A percentile compares a stretch with the other conserved stretches of the same genome.
phyloP scores from a whole-genome alignment of 176 grass and related monocot species.

The Carex kokanica region DNA sequence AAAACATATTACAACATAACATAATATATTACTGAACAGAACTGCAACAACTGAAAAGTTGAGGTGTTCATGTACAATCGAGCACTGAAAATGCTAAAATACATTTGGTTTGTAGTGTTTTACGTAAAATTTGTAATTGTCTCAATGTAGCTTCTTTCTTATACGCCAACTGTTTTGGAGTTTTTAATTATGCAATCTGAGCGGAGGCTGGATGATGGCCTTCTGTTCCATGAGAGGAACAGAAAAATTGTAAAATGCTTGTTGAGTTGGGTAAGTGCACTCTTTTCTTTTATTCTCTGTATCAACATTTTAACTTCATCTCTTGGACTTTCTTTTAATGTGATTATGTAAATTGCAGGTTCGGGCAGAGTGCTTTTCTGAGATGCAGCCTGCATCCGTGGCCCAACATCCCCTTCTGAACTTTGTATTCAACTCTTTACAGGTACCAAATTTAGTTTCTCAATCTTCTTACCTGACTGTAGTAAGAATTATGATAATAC shows the following conservation, averaged over 20 bases:
- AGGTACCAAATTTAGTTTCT: slow-evolving; percentile 44
- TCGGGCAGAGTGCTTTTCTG: slow-evolving; percentile 71
- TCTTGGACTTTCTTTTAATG: not conserved
- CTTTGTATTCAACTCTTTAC: slow-evolving; percentile 87
- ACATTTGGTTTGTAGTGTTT: not conserved
- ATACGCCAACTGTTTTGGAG: slow-evolving; percentile 64
- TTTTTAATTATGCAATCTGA: slow-evolving; percentile 65
- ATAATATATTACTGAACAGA: not conserved
- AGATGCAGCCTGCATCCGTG: slow-evolving; percentile 40
- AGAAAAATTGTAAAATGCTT: slow-evolving; percentile 68
- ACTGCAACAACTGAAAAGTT: not conserved
- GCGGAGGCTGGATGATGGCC: slow-evolving; percentile 39
- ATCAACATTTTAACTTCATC: not conserved
- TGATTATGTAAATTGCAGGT: slow-evolving; percentile 43
- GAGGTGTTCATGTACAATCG: not conserved
- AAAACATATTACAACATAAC: not conserved
- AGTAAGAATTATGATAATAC: not conserved
- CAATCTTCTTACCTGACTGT: not conserved
- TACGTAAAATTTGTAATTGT: not conserved
- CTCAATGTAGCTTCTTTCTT: slow-evolving; percentile 54
- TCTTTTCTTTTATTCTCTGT: not conserved
- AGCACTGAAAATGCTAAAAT: not conserved
- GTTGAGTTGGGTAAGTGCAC: slow-evolving; percentile 72
- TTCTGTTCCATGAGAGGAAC: slow-evolving; percentile 51
- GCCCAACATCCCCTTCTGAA: slow-evolving; percentile 68